Percentiles rank a stretch among this genome's conserved stretches.
Evolutionary conservation across 192 early-diverging fungal genomes (phyloP).

Genomic region (Rhizophagus sp.): DNA sequence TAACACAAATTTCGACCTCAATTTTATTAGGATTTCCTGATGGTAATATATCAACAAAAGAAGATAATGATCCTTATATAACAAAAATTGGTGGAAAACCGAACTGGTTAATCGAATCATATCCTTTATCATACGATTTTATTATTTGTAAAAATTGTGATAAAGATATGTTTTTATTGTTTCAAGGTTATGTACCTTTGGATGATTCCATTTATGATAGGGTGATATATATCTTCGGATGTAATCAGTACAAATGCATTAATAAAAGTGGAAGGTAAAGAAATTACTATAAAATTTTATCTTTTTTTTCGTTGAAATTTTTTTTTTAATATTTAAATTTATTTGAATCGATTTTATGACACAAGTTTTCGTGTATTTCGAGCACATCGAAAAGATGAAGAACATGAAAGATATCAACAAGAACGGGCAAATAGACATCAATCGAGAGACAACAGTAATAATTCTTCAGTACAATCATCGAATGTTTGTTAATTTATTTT

Average conservation of each 20-base stretch:
- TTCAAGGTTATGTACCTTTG: constrained; percentile 76
- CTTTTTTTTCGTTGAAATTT: background rate
- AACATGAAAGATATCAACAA: constrained; percentile 56
- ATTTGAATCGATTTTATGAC: background rate
- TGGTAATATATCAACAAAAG: constrained; percentile 38
- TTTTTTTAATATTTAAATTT: background rate
- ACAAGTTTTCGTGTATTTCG: constrained; percentile 62
- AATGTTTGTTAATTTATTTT: constrained; percentile 27
- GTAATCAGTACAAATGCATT: constrained; percentile 75
- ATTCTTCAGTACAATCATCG: background rate
- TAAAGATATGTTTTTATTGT: constrained; percentile 62
- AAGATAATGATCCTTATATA: constrained; percentile 58
- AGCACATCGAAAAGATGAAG: constrained; percentile 62
- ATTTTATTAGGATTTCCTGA: constrained; percentile 53
- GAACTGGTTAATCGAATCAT: constrained; percentile 46
- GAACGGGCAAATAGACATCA: constrained; percentile 35
- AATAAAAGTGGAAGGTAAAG: constrained; percentile 62
- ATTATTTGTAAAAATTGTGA: constrained; percentile 60
- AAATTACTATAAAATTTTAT: background rate
- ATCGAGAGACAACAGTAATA: background rate
- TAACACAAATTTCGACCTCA: background rate
- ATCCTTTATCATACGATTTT: constrained; percentile 34
- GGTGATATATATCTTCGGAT: constrained; percentile 79
- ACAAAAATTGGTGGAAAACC: constrained; percentile 70
- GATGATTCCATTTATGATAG: constrained; percentile 69